These are phyloP conservation scores for Syzygium oleosum DNA, from an alignment of 345 rosid genomes.

Conservation along the genomic window DNA sequence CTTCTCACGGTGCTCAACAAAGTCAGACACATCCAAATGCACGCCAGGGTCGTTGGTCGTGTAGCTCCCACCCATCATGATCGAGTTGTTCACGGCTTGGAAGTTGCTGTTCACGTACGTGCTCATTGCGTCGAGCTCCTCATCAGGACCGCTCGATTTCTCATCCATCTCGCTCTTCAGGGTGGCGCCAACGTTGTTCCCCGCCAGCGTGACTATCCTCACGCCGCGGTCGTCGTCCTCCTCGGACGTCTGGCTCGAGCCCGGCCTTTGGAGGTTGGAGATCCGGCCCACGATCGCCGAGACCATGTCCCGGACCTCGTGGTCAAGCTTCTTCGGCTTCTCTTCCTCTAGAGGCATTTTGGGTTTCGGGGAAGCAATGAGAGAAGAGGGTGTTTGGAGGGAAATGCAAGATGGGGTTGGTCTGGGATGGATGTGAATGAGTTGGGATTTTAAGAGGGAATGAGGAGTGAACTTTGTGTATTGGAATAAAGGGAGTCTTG, in stretches of 20 bases:
- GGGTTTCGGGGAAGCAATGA: neutral
- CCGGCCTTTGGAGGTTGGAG: constrained; percentile 23
- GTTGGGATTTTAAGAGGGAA: neutral
- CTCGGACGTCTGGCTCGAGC: constrained; percentile 20
- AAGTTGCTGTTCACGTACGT: constrained; percentile 87
- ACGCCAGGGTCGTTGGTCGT: constrained; percentile 85
- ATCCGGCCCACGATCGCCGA: constrained; percentile 29
- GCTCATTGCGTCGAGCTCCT: constrained; percentile 31
- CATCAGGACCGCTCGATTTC: constrained; percentile 3
- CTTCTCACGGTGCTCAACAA: neutral
- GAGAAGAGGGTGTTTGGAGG: neutral
- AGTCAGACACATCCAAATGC: constrained; percentile 60
- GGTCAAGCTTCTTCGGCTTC: constrained; percentile 18
- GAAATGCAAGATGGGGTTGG: neutral
- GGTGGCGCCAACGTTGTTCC: constrained; percentile 71
- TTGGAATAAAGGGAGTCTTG: constrained; percentile 20
- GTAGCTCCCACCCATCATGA: constrained; percentile 62
- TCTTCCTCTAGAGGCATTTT: constrained; percentile 25
- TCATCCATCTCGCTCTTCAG: constrained; percentile 59
- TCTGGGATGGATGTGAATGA: neutral
- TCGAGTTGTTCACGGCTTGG: constrained; percentile 86
- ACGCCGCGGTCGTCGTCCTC: constrained; percentile 30
- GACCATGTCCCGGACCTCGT: constrained; percentile 39
- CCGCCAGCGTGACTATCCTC: constrained; percentile 66
- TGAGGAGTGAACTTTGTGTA: neutral